These are phyloP conservation scores for Bipolaris zeicola DNA, from an alignment of 2,329 filamentous ascomycete genomes.

Conservation along the genomic window DNA sequence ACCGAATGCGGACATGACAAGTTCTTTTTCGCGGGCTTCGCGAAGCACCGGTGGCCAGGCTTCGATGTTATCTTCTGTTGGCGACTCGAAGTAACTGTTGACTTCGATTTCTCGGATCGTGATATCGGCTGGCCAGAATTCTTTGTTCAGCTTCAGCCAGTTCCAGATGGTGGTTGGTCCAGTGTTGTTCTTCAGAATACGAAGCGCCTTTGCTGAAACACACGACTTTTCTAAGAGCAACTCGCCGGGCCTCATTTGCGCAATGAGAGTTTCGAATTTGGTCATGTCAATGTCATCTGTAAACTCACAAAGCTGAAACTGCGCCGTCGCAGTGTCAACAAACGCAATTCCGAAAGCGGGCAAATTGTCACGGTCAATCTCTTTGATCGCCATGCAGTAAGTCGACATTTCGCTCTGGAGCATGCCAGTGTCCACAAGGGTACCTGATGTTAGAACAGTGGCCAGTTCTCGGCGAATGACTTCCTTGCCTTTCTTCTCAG, in stretches of 20 bases:
- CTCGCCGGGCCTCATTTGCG: constrained; percentile 88
- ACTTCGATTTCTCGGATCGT: constrained; percentile 80
- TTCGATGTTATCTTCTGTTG: constrained; percentile 62
- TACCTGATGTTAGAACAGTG: constrained; percentile 89
- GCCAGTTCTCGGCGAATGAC: constrained; percentile 90
- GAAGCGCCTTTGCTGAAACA: constrained; percentile 84
- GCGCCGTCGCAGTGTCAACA: constrained; percentile 92
- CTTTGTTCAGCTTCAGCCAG: constrained; percentile 79
- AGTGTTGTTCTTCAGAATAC: constrained; percentile 96
- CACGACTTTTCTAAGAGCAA: constrained; percentile 82
- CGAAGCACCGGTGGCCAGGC: constrained; percentile 79
- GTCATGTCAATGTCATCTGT: constrained; percentile 91
- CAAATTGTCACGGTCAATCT: constrained; percentile 67
- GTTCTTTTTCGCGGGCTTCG: constrained; percentile 75
- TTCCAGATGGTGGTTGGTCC: constrained; percentile 95
- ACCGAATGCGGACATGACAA: constrained; percentile 89
- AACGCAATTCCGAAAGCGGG: constrained; percentile 92
- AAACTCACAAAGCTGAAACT: constrained; percentile 93
- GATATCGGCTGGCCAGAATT: constrained; percentile 89
- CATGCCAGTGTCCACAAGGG: constrained; percentile 94
- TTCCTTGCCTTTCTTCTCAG: constrained; percentile 71
- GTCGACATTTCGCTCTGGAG: constrained; percentile 97
- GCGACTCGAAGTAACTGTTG: constrained; percentile 75
- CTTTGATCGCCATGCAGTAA: constrained; percentile 92
- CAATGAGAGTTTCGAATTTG: constrained; percentile 95